These are phyloP conservation scores for Suillus weaverae DNA, from an alignment of 768 basidiomycete genomes.

Conservation along the genomic window DNA sequence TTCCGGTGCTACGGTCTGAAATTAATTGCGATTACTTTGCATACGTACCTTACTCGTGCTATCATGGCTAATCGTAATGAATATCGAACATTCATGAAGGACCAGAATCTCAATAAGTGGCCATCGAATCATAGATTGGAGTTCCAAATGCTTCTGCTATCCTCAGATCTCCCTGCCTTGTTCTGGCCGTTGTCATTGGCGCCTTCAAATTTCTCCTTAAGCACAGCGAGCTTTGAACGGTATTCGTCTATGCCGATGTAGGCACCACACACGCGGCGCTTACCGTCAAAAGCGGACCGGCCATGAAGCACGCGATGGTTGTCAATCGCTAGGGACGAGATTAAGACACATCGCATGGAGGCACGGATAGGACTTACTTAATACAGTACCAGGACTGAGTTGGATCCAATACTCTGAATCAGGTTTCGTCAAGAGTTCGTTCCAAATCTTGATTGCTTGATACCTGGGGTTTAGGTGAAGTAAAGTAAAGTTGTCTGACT, in stretches of 20 bases:
- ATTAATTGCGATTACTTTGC: neutral
- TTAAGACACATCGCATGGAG: neutral
- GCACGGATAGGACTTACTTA: slow-evolving; percentile 52
- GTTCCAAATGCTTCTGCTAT: slow-evolving; percentile 60
- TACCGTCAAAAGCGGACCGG: slow-evolving; percentile 85
- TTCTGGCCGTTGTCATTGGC: slow-evolving; percentile 20
- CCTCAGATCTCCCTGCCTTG: slow-evolving; percentile 11
- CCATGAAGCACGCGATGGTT: slow-evolving; percentile 95
- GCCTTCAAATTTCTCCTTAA: slow-evolving; percentile 56
- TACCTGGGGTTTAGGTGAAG: slow-evolving; percentile 50
- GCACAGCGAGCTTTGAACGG: slow-evolving; percentile 70
- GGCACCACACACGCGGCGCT: slow-evolving; percentile 92
- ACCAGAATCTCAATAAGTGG: neutral
- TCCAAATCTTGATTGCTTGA: slow-evolving; percentile 77
- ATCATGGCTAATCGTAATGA: neutral
- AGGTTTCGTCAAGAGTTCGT: slow-evolving; percentile 67
- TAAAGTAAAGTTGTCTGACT: neutral
- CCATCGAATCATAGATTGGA: slow-evolving; percentile 41
- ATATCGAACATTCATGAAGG: neutral
- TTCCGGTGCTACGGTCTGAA: neutral
- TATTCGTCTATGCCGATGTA: slow-evolving; percentile 94
- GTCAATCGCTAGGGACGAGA: slow-evolving; percentile 62
- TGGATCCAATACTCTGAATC: slow-evolving; percentile 94
- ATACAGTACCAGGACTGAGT: slow-evolving; percentile 81
- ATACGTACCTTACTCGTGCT: neutral